Evolutionary conservation across 2,329 filamentous ascomycete genomes (phyloP).

Genomic region (Penicillium sp.): DNA sequence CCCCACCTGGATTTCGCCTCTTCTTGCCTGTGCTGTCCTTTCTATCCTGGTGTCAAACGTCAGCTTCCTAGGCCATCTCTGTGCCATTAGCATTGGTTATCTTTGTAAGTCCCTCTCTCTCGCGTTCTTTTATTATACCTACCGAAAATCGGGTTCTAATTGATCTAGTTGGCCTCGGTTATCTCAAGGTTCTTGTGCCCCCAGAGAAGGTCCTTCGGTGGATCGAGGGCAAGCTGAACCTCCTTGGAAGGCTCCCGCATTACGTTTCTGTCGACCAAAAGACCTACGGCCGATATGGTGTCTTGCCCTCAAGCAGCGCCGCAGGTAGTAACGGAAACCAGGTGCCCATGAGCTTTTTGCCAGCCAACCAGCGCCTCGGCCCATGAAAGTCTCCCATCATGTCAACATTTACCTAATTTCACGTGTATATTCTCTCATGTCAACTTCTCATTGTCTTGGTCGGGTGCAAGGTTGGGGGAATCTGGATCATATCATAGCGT

Average conservation of each 20-base stretch:
- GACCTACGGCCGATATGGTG: constrained; percentile 89
- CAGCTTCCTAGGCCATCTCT: constrained; percentile 84
- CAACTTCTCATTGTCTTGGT: constrained; percentile 18
- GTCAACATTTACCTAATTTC: constrained; percentile 23
- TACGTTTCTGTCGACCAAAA: constrained; percentile 96
- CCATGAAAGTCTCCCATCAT: constrained; percentile 53
- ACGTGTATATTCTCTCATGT: constrained; percentile 39
- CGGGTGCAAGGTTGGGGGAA: constrained; percentile 7
- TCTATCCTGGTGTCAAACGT: constrained; percentile 78
- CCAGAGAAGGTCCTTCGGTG: constrained; percentile 86
- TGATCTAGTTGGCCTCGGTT: constrained; percentile 74
- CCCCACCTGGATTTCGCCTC: constrained; percentile 87
- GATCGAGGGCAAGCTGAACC: constrained; percentile 84
- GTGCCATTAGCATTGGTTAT: constrained; percentile 82
- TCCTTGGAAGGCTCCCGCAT: constrained; percentile 81
- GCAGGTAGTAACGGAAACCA: constrained; percentile 37
- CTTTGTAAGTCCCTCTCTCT: constrained; percentile 63
- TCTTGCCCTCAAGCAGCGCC: constrained; percentile 66
- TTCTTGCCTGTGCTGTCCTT: constrained; percentile 75
- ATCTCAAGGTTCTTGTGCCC: constrained; percentile 85
- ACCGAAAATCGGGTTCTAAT: constrained; percentile 11
- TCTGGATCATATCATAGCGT: constrained; percentile 28
- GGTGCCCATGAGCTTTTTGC: constrained; percentile 63
- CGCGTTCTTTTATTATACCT: neutral
- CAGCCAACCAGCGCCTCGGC: constrained; percentile 67